Evolutionary conservation across 306 rosid species (phyloP).

Genomic region (Astragalus glycyphyllos): DNA sequence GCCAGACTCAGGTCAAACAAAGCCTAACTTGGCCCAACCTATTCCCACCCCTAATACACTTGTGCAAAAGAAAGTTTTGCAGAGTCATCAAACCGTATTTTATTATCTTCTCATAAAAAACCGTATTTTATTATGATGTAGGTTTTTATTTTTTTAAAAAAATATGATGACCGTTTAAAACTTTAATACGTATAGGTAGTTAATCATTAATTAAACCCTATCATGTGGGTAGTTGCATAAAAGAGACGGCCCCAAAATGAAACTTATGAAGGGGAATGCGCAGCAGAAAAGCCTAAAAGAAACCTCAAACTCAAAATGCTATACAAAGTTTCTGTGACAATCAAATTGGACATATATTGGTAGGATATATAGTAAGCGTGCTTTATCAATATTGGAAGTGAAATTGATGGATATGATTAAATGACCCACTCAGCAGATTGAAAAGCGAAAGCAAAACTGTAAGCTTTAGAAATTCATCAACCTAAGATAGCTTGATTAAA

Average conservation of each 20-base stretch:
- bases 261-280: constrained; percentile 41
- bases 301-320: constrained; percentile 32
- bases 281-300: constrained; percentile 38
- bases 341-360: constrained; percentile 15
- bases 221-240: neutral
- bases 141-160: too few species aligned
- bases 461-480: constrained; percentile 1
- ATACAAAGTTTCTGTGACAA: neutral
- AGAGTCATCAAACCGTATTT: too few species aligned
- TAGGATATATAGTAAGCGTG: neutral
- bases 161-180: too few species aligned
- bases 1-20: too few species aligned
- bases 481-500: neutral
- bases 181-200: too few species aligned
- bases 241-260: constrained; percentile 15
- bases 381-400: neutral
- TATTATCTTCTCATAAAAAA: too few species aligned
- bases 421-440: constrained; percentile 33
- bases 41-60: too few species aligned
- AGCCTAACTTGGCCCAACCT: too few species aligned
- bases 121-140: too few species aligned
- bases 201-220: too few species aligned
- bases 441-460: neutral
- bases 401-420: constrained; percentile 24
- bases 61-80: too few species aligned